Evolutionary conservation across 106 monocot species (phyloP).

Genomic region (Acorus gramineus): DNA sequence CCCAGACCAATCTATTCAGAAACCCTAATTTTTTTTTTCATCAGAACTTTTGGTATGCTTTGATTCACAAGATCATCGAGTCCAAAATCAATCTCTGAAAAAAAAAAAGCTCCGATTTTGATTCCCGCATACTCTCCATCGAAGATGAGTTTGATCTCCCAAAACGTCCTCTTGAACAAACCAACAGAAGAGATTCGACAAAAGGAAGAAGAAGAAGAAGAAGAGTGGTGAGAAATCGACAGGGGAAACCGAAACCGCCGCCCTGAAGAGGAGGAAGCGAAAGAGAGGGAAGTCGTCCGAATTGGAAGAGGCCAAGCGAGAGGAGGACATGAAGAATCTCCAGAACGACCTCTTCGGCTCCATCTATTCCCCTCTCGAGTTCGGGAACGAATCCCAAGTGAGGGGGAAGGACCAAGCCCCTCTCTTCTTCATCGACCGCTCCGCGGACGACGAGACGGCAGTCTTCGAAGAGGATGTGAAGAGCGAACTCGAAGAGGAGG

Average conservation of each 20-base stretch:
- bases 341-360: slow-evolving; percentile 53
- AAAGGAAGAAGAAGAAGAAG: too few relatives aligned
- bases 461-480: slow-evolving; percentile 25
- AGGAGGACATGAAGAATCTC: slow-evolving; percentile 57
- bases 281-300: neutral
- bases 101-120: too few relatives aligned
- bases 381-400: slow-evolving; percentile 45
- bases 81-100: too few relatives aligned
- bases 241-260: slow-evolving; percentile 1
- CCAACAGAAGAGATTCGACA: too few relatives aligned
- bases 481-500: neutral
- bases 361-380: slow-evolving; percentile 38
- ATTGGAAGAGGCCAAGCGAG: slow-evolving; percentile 4
- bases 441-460: slow-evolving; percentile 20
- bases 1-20: too few relatives aligned
- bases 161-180: too few relatives aligned
- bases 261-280: slow-evolving; percentile 28
- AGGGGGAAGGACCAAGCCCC: neutral
- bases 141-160: too few relatives aligned
- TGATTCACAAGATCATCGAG: too few relatives aligned
- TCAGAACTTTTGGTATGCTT: too few relatives aligned
- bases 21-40: too few relatives aligned
- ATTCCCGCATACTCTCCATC: too few relatives aligned
- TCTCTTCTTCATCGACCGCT: slow-evolving; percentile 42
- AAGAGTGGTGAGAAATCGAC: neutral